Percentiles rank a stretch among this genome's conserved stretches.
Conservation (phyloP, 192 early-diverging fungal species). For the Coemansia sp. region DNA sequence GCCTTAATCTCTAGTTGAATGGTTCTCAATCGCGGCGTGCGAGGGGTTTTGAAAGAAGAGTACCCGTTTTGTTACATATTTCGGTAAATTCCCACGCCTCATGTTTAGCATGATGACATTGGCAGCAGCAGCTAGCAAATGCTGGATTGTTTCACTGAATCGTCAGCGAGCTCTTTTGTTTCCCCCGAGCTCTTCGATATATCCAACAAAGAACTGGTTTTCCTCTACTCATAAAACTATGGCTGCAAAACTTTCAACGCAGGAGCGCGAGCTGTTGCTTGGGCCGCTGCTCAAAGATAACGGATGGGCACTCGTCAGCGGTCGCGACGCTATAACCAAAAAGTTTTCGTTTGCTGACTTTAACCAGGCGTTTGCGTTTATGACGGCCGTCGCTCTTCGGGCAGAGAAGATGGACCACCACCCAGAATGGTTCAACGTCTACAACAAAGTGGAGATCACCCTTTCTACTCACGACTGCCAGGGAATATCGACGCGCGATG, state of each 20-base stretch:
- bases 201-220: not conserved
- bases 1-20: conserved; percentile 23
- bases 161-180: not conserved
- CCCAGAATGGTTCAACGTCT: conserved; percentile 96
- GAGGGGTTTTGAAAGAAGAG: too few species aligned
- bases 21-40: too few species aligned
- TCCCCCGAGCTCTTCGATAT: not conserved
- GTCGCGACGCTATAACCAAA: conserved; percentile 74
- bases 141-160: not conserved
- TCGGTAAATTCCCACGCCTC: not conserved
- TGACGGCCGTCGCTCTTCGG: conserved; percentile 84
- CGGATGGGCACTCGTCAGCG: conserved; percentile 64
- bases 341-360: conserved; percentile 81
- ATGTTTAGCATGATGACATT: not conserved
- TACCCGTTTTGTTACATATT: too few species aligned
- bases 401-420: conserved; percentile 96
- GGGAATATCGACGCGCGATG: conserved; percentile 75
- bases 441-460: conserved; percentile 88
- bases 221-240: conserved; percentile 10
- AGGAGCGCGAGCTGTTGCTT: conserved; percentile 31
- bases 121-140: not conserved
- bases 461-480: conserved; percentile 89
- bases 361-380: conserved; percentile 89
- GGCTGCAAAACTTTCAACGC: conserved; percentile 20
- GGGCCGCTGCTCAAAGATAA: conserved; percentile 22